Base-by-base conservation (phyloP, 768 basidiomycete species). In the Russula sp. region DNA sequence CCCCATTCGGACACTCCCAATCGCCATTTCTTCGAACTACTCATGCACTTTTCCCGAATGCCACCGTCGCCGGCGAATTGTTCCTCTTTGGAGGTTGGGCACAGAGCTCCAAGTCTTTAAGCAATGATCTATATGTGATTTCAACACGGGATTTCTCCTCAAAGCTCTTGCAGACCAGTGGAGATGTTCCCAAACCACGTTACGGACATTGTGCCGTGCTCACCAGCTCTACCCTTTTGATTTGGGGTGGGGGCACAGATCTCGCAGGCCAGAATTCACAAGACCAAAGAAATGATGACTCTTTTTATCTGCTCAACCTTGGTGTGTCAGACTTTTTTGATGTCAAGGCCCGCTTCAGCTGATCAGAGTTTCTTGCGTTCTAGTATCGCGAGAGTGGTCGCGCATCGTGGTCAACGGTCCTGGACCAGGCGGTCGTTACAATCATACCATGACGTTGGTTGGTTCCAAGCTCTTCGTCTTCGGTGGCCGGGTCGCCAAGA, bases 71-170 rank as follows among this genome's bases (percentile, higher is more conserved):
- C 6, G 97, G 97, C 11, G 94, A 98, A 69, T 86, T 99, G 66
- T 95, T 93, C 76, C 81, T 99, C 67, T 99, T 98, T 69, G 97
- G 97, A 65, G 97, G 97, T 67, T 88, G 98, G 64, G 94, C 98
- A 20, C 84, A 89, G 48, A 94, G 98, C 73, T 76, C 38, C 14
- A 18, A 7, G 0, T 14, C 83, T 8, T 87, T 94, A 40, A 83
- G 88, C 57, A 97, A 97, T 75, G 97, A 99, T 77, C 79, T 98
- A 30, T 98, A 96, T 75, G 78, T 91, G 22, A 87, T 98, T 72
- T 87, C 87, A 44, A 84, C 88, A 5, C 81, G 86, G 44, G 87
- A 92, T 68, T 81, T 92, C 64, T 83, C 89, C n/a, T 88, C 92
- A 11, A 86, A 85, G 10, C 80, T 93, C 13, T 77, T 98, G 34